Base-by-base conservation (phyloP, 169 alveolate genomes). In the Plasmodium vivax region DNA sequence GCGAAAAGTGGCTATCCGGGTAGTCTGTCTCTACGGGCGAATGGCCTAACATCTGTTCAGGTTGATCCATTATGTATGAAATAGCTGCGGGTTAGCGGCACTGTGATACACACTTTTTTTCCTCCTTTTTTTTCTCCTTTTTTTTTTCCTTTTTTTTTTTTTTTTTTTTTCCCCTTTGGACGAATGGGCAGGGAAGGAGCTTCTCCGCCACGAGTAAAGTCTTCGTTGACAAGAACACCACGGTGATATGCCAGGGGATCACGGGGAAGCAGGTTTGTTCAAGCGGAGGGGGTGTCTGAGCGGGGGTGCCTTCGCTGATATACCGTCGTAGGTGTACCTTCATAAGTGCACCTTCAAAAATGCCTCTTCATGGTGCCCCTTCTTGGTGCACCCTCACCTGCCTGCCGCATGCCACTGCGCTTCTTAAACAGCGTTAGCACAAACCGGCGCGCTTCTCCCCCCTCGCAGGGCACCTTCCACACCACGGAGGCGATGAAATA, bases 221-320 rank as follows among this genome's bases (percentile, higher is more conserved):
- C 14, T 98, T 96, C 83, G 97, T 98, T 45, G 98, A 98, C 96
- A 97, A 97, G 93, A 96, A 97, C 95, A 98, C 99, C 84, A 97
- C 96, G 72, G 98, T 98, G 47, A 98, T 98, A 54, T 97, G 99
- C 96, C 99, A 98, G 85, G 99, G 99, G 10, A 94, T 98, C 84
- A 98, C 99, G 0, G 99, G 99, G 43, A 97, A 98, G 85, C 99
- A 98, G 97, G 99, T 98, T 62, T 7, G 75, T 23, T 23, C 27
- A 23, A 23, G 14, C 58, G 10, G 12, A 47, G 16, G 6, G 58
- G 2, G n/a, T 47, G 58, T 23, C 27, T 23, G 27, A 23, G 27
- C 27, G 27, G 27, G 27, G 27, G 27, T 23, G 27, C 27, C 27
- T 23, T 23, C 27, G 27, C 27, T 23, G 1, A 23, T 62, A 36